Evolutionary conservation across 2,329 filamentous ascomycete genomes (phyloP).

Genomic region (Juglanconis oblonga): DNA sequence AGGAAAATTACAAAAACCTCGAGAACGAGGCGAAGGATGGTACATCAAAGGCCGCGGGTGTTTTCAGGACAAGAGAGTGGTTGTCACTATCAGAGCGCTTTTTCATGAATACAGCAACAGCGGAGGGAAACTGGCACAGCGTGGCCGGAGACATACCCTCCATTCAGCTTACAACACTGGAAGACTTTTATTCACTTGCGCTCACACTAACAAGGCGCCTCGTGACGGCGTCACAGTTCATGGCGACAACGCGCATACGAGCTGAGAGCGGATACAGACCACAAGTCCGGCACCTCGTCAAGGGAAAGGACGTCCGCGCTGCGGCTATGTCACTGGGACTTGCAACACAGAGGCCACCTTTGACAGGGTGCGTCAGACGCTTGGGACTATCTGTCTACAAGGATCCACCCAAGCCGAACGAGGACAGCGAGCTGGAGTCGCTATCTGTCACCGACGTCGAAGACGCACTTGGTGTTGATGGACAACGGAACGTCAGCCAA

Average conservation of each 20-base stretch:
- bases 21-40: slow-evolving; percentile 18
- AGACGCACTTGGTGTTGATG: slow-evolving; percentile 28
- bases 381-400: slow-evolving; percentile 47
- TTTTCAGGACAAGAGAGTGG: slow-evolving; percentile 62
- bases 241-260: slow-evolving; percentile 67
- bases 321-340: slow-evolving; percentile 48
- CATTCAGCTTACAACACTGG: slow-evolving; percentile 71
- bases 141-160: slow-evolving; percentile 60
- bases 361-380: slow-evolving; percentile 47
- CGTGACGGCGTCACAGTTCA: slow-evolving; percentile 65
- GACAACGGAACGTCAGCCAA: background rate
- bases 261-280: slow-evolving; percentile 36
- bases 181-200: slow-evolving; percentile 69
- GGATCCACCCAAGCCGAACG: slow-evolving; percentile 24
- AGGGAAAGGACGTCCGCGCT: slow-evolving; percentile 44
- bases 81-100: slow-evolving; percentile 60
- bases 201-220: slow-evolving; percentile 68
- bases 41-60: slow-evolving; percentile 14
- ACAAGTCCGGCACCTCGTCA: slow-evolving; percentile 32
- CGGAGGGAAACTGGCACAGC: slow-evolving; percentile 65
- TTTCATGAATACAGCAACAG: slow-evolving; percentile 70
- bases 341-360: slow-evolving; percentile 33
- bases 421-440: slow-evolving; percentile 25
- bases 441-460: slow-evolving; percentile 46
- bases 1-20: slow-evolving; percentile 22